phyloP scores from a whole-genome alignment of 208 protist species.

The Jaenimonas drosophilae region DNA sequence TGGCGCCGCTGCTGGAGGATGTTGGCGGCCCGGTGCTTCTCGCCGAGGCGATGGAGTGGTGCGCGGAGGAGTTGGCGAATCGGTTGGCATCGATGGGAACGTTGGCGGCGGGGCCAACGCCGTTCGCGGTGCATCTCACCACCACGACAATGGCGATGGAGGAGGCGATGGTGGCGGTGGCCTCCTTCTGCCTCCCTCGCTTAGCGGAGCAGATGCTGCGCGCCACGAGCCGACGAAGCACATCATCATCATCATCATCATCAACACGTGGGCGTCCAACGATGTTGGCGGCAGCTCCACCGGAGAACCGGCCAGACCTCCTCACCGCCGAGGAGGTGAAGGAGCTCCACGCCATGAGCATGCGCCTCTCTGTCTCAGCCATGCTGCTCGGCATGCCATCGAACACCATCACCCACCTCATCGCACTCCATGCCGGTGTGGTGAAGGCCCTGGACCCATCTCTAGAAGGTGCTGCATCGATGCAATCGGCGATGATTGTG shows the following conservation, averaged over 20 bases:
- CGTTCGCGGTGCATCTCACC: too few relatives aligned
- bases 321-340: not conserved
- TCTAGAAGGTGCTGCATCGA: too few relatives aligned
- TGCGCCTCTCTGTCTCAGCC: constrained; percentile 24
- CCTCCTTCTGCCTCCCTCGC: constrained; percentile 8
- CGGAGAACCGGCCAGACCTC: not conserved
- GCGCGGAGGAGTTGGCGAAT: constrained; percentile 14
- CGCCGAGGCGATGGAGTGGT: constrained; percentile 22
- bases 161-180: constrained; percentile 12
- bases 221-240: too few relatives aligned
- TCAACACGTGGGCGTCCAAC: not conserved
- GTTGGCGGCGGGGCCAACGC: too few relatives aligned
- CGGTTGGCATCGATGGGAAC: too few relatives aligned
- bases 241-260: too few relatives aligned
- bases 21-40: constrained; percentile 21
- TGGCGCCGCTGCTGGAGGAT: constrained; percentile 26
- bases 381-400: constrained; percentile 24
- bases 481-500: constrained; percentile 11
- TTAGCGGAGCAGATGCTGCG: constrained; percentile 8
- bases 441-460: constrained; percentile 21
- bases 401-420: constrained; percentile 36
- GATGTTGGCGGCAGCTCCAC: constrained; percentile 1
- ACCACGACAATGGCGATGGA: constrained; percentile 5
- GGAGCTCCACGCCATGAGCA: constrained; percentile 13
- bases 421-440: constrained; percentile 38